Conservation (phyloP, 768 basidiomycete species). For the Hericium rajendrae region DNA sequence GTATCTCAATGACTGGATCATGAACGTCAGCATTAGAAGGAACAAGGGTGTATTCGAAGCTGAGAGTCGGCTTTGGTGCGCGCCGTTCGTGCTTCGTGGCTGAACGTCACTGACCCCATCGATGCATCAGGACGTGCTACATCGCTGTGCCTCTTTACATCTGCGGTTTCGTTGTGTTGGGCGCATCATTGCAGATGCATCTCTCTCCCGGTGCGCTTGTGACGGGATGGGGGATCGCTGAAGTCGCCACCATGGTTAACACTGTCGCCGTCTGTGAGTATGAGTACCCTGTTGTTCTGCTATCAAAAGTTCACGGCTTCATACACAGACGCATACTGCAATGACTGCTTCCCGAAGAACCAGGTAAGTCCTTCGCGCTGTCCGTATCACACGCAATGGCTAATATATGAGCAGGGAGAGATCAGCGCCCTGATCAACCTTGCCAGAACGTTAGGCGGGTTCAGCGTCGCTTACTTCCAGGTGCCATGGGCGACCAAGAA, state of each 20-base stretch:
- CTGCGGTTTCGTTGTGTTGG: slow-evolving; percentile 50
- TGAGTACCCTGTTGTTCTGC: slow-evolving; percentile 22
- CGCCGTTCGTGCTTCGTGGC: not conserved
- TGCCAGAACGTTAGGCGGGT: slow-evolving; percentile 46
- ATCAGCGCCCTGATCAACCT: slow-evolving; percentile 54
- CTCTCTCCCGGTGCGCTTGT: slow-evolving; percentile 43
- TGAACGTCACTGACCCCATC: too few species aligned
- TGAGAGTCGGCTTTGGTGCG: slow-evolving; percentile 49
- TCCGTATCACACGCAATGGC: not conserved
- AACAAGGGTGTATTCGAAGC: slow-evolving; percentile 46
- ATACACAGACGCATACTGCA: slow-evolving; percentile 35
- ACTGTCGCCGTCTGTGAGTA: slow-evolving; percentile 53
- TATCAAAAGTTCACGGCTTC: slow-evolving; percentile 6
- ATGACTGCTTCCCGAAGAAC: slow-evolving; percentile 38
- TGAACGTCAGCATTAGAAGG: slow-evolving; percentile 31
- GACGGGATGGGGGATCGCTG: slow-evolving; percentile 60
- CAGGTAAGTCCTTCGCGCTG: slow-evolving; percentile 18
- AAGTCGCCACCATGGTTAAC: slow-evolving; percentile 46
- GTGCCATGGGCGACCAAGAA: slow-evolving; percentile 52
- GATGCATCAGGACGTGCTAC: slow-evolving; percentile 43
- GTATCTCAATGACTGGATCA: slow-evolving; percentile 42
- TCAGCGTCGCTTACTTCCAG: slow-evolving; percentile 59
- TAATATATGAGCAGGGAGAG: slow-evolving; percentile 36
- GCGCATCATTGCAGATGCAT: slow-evolving; percentile 44
- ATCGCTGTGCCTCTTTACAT: slow-evolving; percentile 51